Conservation (phyloP, 2,329 filamentous ascomycete species). For the Fusarium guadeloupense region DNA sequence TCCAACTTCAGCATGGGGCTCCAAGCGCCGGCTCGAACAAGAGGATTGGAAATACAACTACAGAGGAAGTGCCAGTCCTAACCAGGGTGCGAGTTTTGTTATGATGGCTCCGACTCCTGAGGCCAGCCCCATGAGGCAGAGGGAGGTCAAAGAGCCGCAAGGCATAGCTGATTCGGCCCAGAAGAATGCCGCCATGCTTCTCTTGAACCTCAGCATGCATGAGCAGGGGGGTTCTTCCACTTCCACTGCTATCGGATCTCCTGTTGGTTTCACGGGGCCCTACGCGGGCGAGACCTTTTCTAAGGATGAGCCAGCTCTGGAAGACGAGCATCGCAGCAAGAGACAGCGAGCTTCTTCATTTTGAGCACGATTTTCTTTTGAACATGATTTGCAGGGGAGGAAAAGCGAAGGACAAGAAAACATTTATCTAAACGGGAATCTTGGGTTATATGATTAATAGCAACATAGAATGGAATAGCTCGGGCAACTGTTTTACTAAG, state of each 20-base stretch:
- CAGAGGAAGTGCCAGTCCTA: slow-evolving; percentile 36
- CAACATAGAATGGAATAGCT: slow-evolving; percentile 33
- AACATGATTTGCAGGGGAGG: background rate
- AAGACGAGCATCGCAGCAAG: slow-evolving; percentile 37
- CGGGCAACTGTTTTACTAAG: slow-evolving; percentile 17
- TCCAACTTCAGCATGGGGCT: slow-evolving; percentile 21
- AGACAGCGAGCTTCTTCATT: slow-evolving; percentile 33
- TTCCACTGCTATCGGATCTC: background rate
- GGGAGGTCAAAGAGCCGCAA: background rate
- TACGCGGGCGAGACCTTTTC: background rate
- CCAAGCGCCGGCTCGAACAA: slow-evolving; percentile 39
- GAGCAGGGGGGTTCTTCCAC: slow-evolving; percentile 2
- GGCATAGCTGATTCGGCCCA: slow-evolving; percentile 19
- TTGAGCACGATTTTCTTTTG: slow-evolving; percentile 19
- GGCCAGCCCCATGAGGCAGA: slow-evolving; percentile 22
- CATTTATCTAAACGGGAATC: background rate
- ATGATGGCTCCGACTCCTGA: slow-evolving; percentile 29
- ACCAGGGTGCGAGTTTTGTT: slow-evolving; percentile 20
- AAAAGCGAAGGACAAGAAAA: background rate
- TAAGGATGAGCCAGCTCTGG: no score
- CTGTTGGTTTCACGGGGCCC: background rate
- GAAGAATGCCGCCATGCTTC: slow-evolving; percentile 38
- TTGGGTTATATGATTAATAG: slow-evolving; percentile 28
- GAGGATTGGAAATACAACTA: slow-evolving; percentile 29
- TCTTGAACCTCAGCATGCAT: slow-evolving; percentile 33